Evolutionary conservation across 495 filamentous ascomycete genomes (phyloP).

Genomic region (Ascodesmis nigricans): DNA sequence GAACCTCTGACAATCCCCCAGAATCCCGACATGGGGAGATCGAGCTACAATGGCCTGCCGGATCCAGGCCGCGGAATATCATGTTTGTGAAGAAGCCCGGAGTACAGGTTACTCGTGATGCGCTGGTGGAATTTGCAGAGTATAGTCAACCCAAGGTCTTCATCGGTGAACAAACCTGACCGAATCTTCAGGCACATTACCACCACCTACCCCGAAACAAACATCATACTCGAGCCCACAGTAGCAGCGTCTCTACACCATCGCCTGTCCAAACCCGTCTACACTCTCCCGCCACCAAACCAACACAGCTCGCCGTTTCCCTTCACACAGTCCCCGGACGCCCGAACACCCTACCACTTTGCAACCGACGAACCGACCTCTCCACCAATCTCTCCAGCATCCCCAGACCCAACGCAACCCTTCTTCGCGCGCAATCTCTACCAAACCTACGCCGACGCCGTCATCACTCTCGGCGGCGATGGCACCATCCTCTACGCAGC

Average conservation of each 20-base stretch:
- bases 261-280: slow-evolving; percentile 57
- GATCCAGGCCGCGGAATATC: slow-evolving; percentile 72
- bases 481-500: slow-evolving; percentile 85
- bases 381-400: neutral
- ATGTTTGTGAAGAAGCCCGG: slow-evolving; percentile 73
- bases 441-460: slow-evolving; percentile 60
- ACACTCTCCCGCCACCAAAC: slow-evolving; percentile 27
- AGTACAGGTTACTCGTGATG: slow-evolving; percentile 43
- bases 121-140: slow-evolving; percentile 57
- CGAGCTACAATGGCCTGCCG: no score
- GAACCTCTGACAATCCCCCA: no score
- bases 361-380: neutral
- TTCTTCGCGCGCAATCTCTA: slow-evolving; percentile 24
- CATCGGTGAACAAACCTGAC: no score
- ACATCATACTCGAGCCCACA: slow-evolving; percentile 61
- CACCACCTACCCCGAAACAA: slow-evolving; percentile 53
- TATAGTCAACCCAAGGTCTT: slow-evolving; percentile 20
- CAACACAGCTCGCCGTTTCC: slow-evolving; percentile 25
- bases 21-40: no score
- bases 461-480: slow-evolving; percentile 78
- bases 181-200: slow-evolving; percentile 43
- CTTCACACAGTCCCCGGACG: slow-evolving; percentile 19
- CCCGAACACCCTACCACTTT: slow-evolving; percentile 11
- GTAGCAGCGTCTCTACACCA: slow-evolving; percentile 52
- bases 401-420: neutral